These are phyloP conservation scores for Leccinum rimulosum DNA, from an alignment of 768 basidiomycete genomes.

Conservation along the genomic window DNA sequence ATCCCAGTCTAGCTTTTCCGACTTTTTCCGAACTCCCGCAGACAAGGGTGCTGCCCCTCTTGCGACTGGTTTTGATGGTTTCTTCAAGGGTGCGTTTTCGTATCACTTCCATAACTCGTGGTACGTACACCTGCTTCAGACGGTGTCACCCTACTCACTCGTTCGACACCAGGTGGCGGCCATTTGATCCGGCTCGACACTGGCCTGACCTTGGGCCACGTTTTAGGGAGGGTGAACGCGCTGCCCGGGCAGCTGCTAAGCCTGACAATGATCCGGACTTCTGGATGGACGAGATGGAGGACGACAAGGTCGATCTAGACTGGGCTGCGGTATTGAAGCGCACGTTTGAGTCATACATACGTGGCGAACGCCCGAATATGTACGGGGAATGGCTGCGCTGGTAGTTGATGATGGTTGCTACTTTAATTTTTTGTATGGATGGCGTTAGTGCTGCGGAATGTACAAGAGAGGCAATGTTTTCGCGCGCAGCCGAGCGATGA, in stretches of 20 bases:
- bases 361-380: constrained; percentile 89
- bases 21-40: constrained; percentile 77
- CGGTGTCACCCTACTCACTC: not conserved
- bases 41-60: constrained; percentile 74
- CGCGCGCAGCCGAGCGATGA: constrained; percentile 10
- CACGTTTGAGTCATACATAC: constrained; percentile 88
- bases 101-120: constrained; percentile 96
- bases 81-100: constrained; percentile 90
- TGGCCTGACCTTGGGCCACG: constrained; percentile 85
- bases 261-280: constrained; percentile 20
- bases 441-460: constrained; percentile 22
- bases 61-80: constrained; percentile 83
- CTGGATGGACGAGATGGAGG: constrained; percentile 25
- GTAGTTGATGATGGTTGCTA: constrained; percentile 5
- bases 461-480: constrained; percentile 27
- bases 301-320: constrained; percentile 72
- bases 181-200: constrained; percentile 84
- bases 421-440: not conserved
- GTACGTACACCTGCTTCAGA: constrained; percentile 36
- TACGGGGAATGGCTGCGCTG: constrained; percentile 70
- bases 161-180: constrained; percentile 72
- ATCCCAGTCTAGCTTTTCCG: constrained; percentile 55
- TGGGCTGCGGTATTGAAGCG: constrained; percentile 91
- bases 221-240: constrained; percentile 73
- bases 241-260: constrained; percentile 44